phyloP scores from a whole-genome alignment of 495 filamentous ascomycete genomes.

The Tuber magnatum region DNA sequence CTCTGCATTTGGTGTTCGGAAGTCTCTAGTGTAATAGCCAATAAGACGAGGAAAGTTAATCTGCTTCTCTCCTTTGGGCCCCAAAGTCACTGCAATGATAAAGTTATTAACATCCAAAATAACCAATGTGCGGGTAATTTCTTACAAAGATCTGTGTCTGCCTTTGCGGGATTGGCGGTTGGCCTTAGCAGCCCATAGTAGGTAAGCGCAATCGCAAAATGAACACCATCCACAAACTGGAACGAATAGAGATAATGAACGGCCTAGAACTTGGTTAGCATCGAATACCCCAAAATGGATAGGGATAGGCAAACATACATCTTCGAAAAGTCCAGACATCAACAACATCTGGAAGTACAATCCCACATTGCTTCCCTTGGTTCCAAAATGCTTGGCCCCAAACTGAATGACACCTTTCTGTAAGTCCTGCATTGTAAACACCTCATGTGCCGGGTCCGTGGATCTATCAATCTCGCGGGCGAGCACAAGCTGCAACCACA shows the following conservation, averaged over 20 bases:
- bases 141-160: conserved; percentile 26
- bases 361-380: conserved; percentile 68
- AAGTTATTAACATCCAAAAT: conserved; percentile 8
- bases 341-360: conserved; percentile 89
- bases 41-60: conserved; percentile 91
- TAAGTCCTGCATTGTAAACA: conserved; percentile 80
- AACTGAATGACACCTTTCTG: conserved; percentile 79
- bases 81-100: conserved; percentile 46
- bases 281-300: not conserved
- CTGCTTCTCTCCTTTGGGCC: conserved; percentile 70
- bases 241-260: conserved; percentile 82
- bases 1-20: conserved; percentile 76
- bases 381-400: conserved; percentile 75
- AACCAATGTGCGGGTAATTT: not conserved
- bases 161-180: conserved; percentile 28
- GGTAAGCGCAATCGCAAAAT: conserved; percentile 82
- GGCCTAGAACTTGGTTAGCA: conserved; percentile 48
- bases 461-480: conserved; percentile 77
- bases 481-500: conserved; percentile 92
- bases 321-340: conserved; percentile 88
- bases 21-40: conserved; percentile 90
- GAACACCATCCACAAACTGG: conserved; percentile 83
- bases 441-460: conserved; percentile 76
- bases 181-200: conserved; percentile 83
- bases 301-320: conserved; percentile 17